Evolutionary conservation across 179 eudicot genomes (phyloP).

Genomic region (Spinacia oleracea): DNA sequence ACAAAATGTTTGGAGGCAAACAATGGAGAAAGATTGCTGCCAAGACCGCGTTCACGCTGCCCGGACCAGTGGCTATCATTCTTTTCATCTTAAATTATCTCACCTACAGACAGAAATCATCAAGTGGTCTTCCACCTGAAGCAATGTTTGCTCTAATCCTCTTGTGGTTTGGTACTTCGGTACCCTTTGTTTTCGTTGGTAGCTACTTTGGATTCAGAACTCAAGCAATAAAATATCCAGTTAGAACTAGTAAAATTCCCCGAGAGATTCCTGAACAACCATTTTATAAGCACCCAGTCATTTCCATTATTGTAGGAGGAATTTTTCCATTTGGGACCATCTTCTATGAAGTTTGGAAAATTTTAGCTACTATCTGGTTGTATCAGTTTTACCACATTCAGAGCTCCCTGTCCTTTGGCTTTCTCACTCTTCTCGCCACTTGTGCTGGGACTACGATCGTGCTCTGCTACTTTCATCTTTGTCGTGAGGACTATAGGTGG

Average conservation of each 20-base stretch:
- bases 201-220: slow-evolving; percentile 34
- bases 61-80: slow-evolving; percentile 26
- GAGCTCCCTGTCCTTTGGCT: slow-evolving; percentile 27
- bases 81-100: slow-evolving; percentile 30
- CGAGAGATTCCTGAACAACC: slow-evolving; percentile 32
- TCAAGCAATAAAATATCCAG: slow-evolving; percentile 22
- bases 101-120: slow-evolving; percentile 29
- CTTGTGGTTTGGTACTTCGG: slow-evolving; percentile 34
- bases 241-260: slow-evolving; percentile 31
- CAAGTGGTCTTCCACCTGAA: slow-evolving; percentile 32
- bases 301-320: slow-evolving; percentile 26
- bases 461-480: slow-evolving; percentile 41
- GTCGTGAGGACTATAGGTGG: slow-evolving; percentile 39
- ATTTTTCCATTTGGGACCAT: slow-evolving; percentile 31
- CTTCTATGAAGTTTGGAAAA: slow-evolving; percentile 31
- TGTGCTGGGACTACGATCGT: slow-evolving; percentile 33
- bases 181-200: slow-evolving; percentile 35
- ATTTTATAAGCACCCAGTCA: slow-evolving; percentile 26
- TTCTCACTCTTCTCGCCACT: slow-evolving; percentile 26
- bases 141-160: slow-evolving; percentile 29
- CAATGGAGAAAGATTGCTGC: slow-evolving; percentile 29
- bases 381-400: slow-evolving; percentile 35
- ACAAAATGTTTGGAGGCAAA: slow-evolving; percentile 35
- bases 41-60: slow-evolving; percentile 33
- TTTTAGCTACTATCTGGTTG: slow-evolving; percentile 33